Base-by-base conservation (phyloP, 805 yeast species). In the Hanseniaspora nectarophila region DNA sequence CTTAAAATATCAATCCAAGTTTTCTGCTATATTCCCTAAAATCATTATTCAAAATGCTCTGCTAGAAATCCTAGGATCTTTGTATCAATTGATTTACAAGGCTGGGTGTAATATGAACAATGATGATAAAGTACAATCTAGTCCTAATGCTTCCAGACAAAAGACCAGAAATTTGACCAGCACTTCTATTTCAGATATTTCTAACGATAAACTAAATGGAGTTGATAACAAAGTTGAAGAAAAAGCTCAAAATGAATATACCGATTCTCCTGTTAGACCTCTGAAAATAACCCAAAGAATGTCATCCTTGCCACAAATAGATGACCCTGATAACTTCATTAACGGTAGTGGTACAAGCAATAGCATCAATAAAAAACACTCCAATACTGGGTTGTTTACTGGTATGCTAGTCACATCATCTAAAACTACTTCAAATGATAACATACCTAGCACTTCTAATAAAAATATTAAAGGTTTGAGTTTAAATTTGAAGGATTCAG, bases 31-130 rank as follows among this genome's bases (percentile, higher is more conserved):
- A 3, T 65, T 83, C 52, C 94, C 95, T 0, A 73, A 73, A 49
- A 66, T 80, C 26, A 72, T 84, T 6, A 71, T 85, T 35, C 82
- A 85, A 64, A 73, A 85, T 28, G 80, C 95, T 0, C 68, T 83
- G 8, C 74, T 81, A 47, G 92, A 85, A 59, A 68, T 85, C 32
- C 73, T 80, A 13, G 80, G 78, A 58, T 63, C 77, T 2, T 68
- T 80, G 18, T 78, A 80, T 59, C 82, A 80, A 54, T 71, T 78
- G 49, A 60, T 80, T 28, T 68, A 47, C 29, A 47, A 47, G 15
- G 51, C 51, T 15, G 51, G 51, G 7, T 47, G 51, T 18, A 31
- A 33, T 8, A 3, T 32, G 7, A 24, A 26, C 15, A n/a, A 47
- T 13, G 35, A 29, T 8, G 43, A 26, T 4, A 40, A 40, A 12